Base-by-base conservation (phyloP, 208 protist species). In the Leishmania mexicana region DNA sequence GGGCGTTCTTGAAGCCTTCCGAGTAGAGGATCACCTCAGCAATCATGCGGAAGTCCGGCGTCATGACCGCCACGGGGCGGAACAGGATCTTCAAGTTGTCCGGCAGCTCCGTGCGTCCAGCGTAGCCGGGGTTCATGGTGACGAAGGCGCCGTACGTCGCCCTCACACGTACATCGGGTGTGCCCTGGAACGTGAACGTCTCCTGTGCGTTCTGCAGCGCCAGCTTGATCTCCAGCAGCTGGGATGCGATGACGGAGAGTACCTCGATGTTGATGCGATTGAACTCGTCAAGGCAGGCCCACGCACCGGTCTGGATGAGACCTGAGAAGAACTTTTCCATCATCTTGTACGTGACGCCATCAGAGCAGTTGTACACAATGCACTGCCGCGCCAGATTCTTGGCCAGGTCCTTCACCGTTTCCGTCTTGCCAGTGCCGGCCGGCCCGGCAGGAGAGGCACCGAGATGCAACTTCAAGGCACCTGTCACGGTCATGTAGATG, bases 81-180 rank as follows among this genome's bases (percentile, higher is more conserved):
- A 99, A 99, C 4, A 99, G 94, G 70, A 99, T 99, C 89, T 99
- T 99, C 40, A 99, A 88, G 88, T 99, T 99, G 89, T 99, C 99
- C 15, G 99, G 99, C 70, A 99, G 95, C 90, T 99, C 98, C 13
- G 99, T 99, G 74, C 99, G 96, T 3, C 99, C 99, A 40, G 99
- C 99, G 92, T 99, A 99, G 73, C 99, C 99, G 17, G 99, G 99
- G 86, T 99, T 99, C 99, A 99, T 99, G 15, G 99, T 99, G 86
- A 99, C 98, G 89, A 99, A 99, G 51, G 98, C 97, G 81, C 98
- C 98, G 86, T 97, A 99, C 38, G 96, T 99, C 11, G 85, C 80
- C 2, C 98, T 96, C 70, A 99, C 94, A 31, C 92, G 87, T 54
- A 99, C 99, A 83, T 96, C 88, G 19, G 95, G 95, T 0, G 98